phyloP scores from a whole-genome alignment of 257 asterid species.

The Nicotiana paniculata region DNA sequence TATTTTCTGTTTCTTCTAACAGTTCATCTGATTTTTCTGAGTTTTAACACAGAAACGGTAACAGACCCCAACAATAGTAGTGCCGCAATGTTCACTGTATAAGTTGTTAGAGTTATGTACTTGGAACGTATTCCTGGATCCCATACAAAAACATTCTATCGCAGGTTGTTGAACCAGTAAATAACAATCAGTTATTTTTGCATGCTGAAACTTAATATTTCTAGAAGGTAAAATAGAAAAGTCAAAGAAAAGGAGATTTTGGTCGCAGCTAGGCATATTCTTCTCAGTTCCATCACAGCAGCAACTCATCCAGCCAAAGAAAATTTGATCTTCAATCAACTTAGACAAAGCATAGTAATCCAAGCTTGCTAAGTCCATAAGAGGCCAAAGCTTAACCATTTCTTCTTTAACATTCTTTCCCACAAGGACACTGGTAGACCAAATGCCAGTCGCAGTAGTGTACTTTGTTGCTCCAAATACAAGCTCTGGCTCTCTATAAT shows the following conservation, averaged over 20 bases:
- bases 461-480: not conserved
- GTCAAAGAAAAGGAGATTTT: conserved; percentile 20
- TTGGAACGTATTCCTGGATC: not conserved
- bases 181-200: conserved; percentile 43
- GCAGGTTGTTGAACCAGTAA: conserved; percentile 40
- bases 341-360: conserved; percentile 62
- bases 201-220: conserved; percentile 46
- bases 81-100: too few species aligned
- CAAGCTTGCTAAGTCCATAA: conserved; percentile 55
- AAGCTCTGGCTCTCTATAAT: too few species aligned
- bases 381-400: conserved; percentile 32
- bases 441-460: not conserved
- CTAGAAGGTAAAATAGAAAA: conserved; percentile 44
- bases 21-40: too few species aligned
- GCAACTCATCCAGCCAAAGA: conserved; percentile 63
- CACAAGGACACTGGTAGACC: not conserved
- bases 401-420: not conserved
- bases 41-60: too few species aligned
- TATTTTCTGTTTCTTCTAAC: too few species aligned
- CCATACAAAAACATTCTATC: not conserved
- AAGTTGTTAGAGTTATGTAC: not conserved
- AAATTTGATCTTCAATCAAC: conserved; percentile 52
- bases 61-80: too few species aligned
- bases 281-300: conserved; percentile 60
- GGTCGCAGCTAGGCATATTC: conserved; percentile 23